These are phyloP conservation scores for Botrytis cinerea DNA, from an alignment of 2,329 filamentous ascomycete genomes.

Conservation along the genomic window DNA sequence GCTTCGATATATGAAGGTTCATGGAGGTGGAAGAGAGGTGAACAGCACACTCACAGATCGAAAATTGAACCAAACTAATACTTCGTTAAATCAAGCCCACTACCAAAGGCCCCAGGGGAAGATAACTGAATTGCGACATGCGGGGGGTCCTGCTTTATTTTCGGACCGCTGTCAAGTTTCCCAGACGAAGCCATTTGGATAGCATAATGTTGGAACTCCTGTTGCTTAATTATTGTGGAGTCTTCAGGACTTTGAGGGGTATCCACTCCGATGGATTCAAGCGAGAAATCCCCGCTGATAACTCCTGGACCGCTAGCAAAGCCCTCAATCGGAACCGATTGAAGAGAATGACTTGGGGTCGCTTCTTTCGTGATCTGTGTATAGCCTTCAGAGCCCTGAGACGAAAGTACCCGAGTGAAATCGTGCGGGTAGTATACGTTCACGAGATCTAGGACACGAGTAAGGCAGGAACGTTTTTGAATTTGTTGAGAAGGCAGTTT, in stretches of 20 bases:
- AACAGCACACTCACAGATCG: fast-evolving
- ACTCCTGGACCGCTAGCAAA: not conserved
- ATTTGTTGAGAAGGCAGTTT: too few relatives aligned
- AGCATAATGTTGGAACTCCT: fast-evolving
- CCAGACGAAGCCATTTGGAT: fast-evolving
- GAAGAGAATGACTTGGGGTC: too few relatives aligned
- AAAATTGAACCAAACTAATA: fast-evolving
- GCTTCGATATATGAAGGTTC: not conserved
- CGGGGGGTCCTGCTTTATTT: not conserved
- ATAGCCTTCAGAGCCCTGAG: too few relatives aligned
- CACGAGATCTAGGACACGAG: too few relatives aligned
- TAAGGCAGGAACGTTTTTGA: too few relatives aligned
- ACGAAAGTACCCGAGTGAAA: fast-evolving
- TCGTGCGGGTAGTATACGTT: too few relatives aligned
- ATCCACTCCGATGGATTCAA: not conserved
- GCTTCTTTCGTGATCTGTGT: not conserved
- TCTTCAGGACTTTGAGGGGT: not conserved
- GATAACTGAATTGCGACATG: not conserved
- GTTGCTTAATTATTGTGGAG: fast-evolving
- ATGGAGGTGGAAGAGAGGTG: not conserved
- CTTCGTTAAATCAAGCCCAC: not conserved
- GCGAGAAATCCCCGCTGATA: not conserved
- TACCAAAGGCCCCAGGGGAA: not conserved
- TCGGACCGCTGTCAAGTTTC: fast-evolving
- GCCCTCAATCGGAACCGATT: fast-evolving